phyloP scores from a whole-genome alignment of 2,329 filamentous ascomycete genomes.

The Rhytidhysteron rufulum region DNA sequence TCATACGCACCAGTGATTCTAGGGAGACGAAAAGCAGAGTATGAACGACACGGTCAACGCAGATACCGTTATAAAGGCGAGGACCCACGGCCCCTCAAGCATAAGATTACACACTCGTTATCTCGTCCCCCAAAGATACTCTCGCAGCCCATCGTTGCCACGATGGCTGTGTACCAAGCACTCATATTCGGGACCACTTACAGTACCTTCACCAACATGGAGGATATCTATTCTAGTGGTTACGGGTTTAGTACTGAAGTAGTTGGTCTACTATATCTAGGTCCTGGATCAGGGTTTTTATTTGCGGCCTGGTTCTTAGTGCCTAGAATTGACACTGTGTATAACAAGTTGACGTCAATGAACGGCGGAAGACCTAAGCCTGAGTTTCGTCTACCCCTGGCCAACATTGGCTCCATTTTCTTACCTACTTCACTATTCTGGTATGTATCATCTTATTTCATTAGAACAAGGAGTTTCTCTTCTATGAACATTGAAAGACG shows the following conservation, averaged over 20 bases:
- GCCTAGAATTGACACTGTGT: conserved; percentile 45
- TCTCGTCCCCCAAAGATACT: conserved; percentile 41
- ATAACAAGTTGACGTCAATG: conserved; percentile 40
- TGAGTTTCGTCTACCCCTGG: conserved; percentile 44
- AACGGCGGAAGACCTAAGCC: conserved; percentile 40
- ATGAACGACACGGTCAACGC: conserved; percentile 30
- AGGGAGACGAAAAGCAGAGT: conserved; percentile 26
- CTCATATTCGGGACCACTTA: conserved; percentile 48
- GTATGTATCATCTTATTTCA: conserved; percentile 18
- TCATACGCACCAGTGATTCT: conserved; percentile 44
- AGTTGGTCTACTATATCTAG: conserved; percentile 44
- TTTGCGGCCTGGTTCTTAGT: conserved; percentile 45
- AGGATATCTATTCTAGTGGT: conserved; percentile 41
- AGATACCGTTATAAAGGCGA: conserved; percentile 43
- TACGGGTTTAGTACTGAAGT: conserved; percentile 46
- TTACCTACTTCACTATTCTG: conserved; percentile 43
- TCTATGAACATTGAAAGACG: no score
- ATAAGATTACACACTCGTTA: conserved; percentile 37
- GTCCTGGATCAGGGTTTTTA: conserved; percentile 43
- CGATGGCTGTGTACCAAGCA: conserved; percentile 45
- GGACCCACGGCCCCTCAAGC: conserved; percentile 34
- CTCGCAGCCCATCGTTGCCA: conserved; percentile 44
- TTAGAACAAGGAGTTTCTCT: no score
- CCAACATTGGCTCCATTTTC: conserved; percentile 43
- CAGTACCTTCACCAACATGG: conserved; percentile 47